phyloP scores from a whole-genome alignment of 1,284 basidiomycete species.

The Tremellales sp. region DNA sequence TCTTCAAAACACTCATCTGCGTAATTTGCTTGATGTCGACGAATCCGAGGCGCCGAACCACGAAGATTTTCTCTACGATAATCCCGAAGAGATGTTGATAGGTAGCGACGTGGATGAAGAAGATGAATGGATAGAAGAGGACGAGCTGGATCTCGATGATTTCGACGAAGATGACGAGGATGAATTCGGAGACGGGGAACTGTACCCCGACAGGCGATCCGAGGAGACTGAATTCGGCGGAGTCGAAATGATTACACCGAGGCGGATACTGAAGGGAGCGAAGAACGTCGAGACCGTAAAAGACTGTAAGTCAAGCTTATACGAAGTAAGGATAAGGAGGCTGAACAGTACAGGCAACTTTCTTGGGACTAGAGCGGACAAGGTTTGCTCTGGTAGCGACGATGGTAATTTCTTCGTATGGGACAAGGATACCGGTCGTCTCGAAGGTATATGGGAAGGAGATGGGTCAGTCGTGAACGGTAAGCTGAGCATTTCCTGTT shows the following conservation, averaged over 20 bases:
- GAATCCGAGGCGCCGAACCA: too few species aligned
- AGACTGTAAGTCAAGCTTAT: constrained; percentile 61
- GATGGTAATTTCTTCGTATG: constrained; percentile 74
- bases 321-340: not conserved
- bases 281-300: constrained; percentile 84
- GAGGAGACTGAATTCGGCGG: constrained; percentile 21
- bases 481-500: constrained; percentile 10
- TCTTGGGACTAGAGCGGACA: constrained; percentile 70
- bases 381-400: constrained; percentile 80
- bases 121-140: constrained; percentile 34
- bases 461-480: constrained; percentile 75
- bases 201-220: constrained; percentile 6
- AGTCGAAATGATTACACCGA: constrained; percentile 66
- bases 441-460: constrained; percentile 77
- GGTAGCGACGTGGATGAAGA: constrained; percentile 22
- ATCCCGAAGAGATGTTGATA: constrained; percentile 11
- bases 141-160: constrained; percentile 23
- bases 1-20: too few species aligned
- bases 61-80: constrained; percentile 18
- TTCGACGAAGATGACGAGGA: constrained; percentile 12
- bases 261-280: constrained; percentile 63
- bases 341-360: constrained; percentile 68
- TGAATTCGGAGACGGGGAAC: constrained; percentile 14
- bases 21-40: too few species aligned
- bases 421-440: constrained; percentile 62